Percentiles rank a stretch among this genome's conserved stretches.
Evolutionary conservation across 2,329 filamentous ascomycete species (phyloP).

Genomic region (Clarireedia paspali): DNA sequence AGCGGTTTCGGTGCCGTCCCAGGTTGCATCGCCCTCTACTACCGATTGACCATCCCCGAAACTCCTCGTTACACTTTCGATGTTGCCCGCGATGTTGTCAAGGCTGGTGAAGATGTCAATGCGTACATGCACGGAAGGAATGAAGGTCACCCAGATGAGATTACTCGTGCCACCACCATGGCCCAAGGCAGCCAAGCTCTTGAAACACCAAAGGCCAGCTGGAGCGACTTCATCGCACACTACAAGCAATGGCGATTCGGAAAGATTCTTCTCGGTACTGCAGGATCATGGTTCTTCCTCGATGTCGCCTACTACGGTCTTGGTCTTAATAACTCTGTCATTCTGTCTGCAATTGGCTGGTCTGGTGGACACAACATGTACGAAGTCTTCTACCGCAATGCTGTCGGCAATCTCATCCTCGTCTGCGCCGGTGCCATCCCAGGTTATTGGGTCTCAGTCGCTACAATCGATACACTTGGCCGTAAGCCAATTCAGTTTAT

Average conservation of each 20-base stretch:
- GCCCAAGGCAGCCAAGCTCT: slow-evolving; percentile 47
- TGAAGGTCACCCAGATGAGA: slow-evolving; percentile 58
- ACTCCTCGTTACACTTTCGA: slow-evolving; percentile 87
- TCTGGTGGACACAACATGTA: slow-evolving; percentile 57
- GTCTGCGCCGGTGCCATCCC: slow-evolving; percentile 72
- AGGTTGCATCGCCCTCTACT: slow-evolving; percentile 76
- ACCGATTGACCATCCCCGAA: slow-evolving; percentile 76
- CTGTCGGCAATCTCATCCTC: slow-evolving; percentile 70
- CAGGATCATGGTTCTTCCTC: slow-evolving; percentile 78
- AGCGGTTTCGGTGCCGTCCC: slow-evolving; percentile 70
- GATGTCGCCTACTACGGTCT: slow-evolving; percentile 51
- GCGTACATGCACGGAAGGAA: slow-evolving; percentile 60
- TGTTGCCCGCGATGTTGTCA: slow-evolving; percentile 65
- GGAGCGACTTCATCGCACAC: slow-evolving; percentile 62
- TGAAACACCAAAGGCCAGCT: slow-evolving; percentile 60
- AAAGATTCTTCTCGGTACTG: slow-evolving; percentile 66
- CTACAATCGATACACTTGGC: slow-evolving; percentile 67
- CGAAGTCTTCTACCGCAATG: slow-evolving; percentile 61
- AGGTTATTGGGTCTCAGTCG: slow-evolving; percentile 72
- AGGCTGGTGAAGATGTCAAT: slow-evolving; percentile 64
- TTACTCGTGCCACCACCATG: slow-evolving; percentile 65
- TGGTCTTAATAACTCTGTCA: slow-evolving; percentile 65
- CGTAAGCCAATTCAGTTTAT: slow-evolving; percentile 68
- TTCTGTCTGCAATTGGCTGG: slow-evolving; percentile 68
- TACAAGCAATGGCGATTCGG: slow-evolving; percentile 66